Percentiles rank a stretch among this genome's conserved stretches.
Evolutionary conservation across 1,139 yeast species (phyloP).

Genomic region (Kurtzmaniella quercitrusa): DNA sequence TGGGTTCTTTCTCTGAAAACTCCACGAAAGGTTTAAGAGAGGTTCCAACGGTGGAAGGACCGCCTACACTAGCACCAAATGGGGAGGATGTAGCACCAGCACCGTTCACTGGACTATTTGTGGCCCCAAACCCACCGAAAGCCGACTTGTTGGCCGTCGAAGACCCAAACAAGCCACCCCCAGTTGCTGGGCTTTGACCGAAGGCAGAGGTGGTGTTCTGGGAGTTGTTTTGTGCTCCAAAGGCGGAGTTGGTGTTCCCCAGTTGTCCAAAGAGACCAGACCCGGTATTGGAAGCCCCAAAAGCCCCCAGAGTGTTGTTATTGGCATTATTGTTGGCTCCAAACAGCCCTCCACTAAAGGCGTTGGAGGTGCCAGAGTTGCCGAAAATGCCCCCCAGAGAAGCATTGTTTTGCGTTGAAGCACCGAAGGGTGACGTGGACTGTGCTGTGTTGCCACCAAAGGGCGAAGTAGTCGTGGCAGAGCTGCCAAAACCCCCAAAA

Average conservation of each 20-base stretch:
- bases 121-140: conserved; percentile 16
- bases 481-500: conserved; percentile 58
- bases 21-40: conserved; percentile 64
- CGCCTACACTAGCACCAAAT: conserved; percentile 23
- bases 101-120: conserved; percentile 14
- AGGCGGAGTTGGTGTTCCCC: conserved; percentile 16
- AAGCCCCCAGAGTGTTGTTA: conserved; percentile 21
- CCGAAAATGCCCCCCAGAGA: conserved; percentile 10
- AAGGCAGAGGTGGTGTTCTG: conserved; percentile 15
- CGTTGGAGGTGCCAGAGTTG: conserved; percentile 9
- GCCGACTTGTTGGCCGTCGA: conserved; percentile 16
- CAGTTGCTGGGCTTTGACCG: conserved; percentile 19
- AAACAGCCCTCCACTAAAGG: conserved; percentile 18
- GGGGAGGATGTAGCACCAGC: conserved; percentile 14
- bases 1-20: conserved; percentile 67
- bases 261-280: conserved; percentile 5
- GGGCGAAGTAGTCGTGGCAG: conserved; percentile 22
- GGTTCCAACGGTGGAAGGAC: conserved; percentile 59
- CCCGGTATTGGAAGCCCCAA: conserved; percentile 17
- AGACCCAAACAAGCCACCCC: conserved; percentile 21
- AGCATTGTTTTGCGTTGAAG: conserved; percentile 12
- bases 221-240: conserved; percentile 15
- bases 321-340: conserved; percentile 16
- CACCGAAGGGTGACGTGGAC: conserved; percentile 23
- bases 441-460: conserved; percentile 22